Base-by-base conservation (phyloP, 805 yeast genomes). In the Candida gorgasii region DNA sequence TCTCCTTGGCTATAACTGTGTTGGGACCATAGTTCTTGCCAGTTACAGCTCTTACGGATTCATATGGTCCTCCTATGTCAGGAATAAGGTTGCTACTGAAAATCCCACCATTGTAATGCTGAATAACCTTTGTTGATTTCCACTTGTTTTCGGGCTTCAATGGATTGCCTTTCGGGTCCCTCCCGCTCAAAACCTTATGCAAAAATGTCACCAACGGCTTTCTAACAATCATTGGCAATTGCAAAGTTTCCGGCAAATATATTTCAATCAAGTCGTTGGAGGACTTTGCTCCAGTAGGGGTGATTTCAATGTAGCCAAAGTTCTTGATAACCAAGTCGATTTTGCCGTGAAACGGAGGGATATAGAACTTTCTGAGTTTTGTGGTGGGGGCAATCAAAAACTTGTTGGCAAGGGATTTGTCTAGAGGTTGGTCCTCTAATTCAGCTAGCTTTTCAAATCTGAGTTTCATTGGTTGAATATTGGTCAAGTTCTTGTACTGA, bases 311-410 rank as follows among this genome's bases (percentile, higher is more conserved):
- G 50, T 73, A 81, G 0, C 93, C 93, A n/a, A 81, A 56, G 46
- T 80, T 80, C 40, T 77, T 78, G 8, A 86, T 50, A 2, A 86
- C 84, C 19, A 86, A 52, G 52, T 86, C 95, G 8, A 86, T 63
- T 4, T 76, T 57, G 0, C 92, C 92, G 45, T 62, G 67, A 51
- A 85, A 85, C n/a, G 88, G 86, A 0, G 93, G 92, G 3, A 86
- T 67, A 2, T 76, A 67, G 47, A 73, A 82, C 44, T 79, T 62
- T n/a, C 44, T 47, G 12, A 61, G 42, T 19, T 48, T 46, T 61
- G 48, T 33, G 19, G 50, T 49, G 8, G 50, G 49, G 1, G 41
- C 15, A 8, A 46, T 29, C 5, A 52, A 8, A 31, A 54, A 51
- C 14, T 47, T 47, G 8, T 39, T 29, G 6, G 35, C 18, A 6